phyloP scores from a whole-genome alignment of 768 basidiomycete species.

The Chalciporus piperatus region DNA sequence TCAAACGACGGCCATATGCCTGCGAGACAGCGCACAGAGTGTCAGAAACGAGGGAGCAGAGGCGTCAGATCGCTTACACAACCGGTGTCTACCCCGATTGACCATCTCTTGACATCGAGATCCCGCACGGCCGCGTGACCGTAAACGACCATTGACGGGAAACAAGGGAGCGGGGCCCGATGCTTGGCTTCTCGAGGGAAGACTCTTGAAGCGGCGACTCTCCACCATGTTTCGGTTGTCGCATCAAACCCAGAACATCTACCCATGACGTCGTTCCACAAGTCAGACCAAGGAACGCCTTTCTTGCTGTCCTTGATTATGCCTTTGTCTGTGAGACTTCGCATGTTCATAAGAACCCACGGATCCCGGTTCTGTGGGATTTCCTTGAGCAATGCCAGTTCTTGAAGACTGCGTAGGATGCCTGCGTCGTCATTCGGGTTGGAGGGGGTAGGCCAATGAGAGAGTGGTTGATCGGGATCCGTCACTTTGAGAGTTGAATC shows the following conservation, averaged over 20 bases:
- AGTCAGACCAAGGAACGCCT: conserved; percentile 72
- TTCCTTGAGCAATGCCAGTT: conserved; percentile 59
- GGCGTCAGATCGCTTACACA: conserved; percentile 53
- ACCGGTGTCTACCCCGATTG: conserved; percentile 82
- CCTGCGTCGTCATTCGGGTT: conserved; percentile 16
- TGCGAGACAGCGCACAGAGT: conserved; percentile 15
- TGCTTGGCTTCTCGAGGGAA: conserved; percentile 14
- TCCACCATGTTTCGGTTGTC: conserved; percentile 8
- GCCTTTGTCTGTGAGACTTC: conserved; percentile 38
- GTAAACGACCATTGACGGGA: conserved; percentile 78
- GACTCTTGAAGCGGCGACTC: conserved; percentile 10
- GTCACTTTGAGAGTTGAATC: conserved; percentile 55
- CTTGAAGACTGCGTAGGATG: conserved; percentile 57
- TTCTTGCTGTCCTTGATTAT: conserved; percentile 30
- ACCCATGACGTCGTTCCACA: conserved; percentile 69
- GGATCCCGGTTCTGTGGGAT: conserved; percentile 77
- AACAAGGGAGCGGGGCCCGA: conserved; percentile 49
- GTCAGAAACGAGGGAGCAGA: background rate
- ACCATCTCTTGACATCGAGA: conserved; percentile 80
- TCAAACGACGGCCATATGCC: conserved; percentile 60
- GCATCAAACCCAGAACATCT: conserved; percentile 50
- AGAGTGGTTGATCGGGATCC: conserved; percentile 66
- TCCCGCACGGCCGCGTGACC: conserved; percentile 82
- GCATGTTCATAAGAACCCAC: conserved; percentile 55
- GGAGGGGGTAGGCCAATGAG: conserved; percentile 48